Evolutionary conservation across 139 green algal genomes (phyloP), one percentile per base, ranked within the genome.

Genomic region (Closterium sp.): DNA sequence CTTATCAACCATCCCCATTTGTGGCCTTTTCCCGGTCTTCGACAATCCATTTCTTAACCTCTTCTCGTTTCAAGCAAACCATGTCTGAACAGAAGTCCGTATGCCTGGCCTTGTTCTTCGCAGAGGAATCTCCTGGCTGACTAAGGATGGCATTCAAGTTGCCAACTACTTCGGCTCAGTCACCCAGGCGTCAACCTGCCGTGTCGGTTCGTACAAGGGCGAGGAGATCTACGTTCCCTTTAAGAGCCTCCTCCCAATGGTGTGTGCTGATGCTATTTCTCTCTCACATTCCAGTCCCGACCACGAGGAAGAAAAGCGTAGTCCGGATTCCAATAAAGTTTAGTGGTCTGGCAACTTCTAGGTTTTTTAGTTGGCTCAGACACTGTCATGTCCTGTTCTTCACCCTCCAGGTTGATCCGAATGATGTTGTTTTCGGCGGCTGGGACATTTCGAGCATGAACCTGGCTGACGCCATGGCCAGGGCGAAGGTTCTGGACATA

Each of bases 141-240:
- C 98, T 34, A 99, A 99, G 95, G 97, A 99, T 13, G 98, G 98
- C 22, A 94, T 99, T 29, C 95, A 96, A 42, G 97, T 97, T 94
- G 97, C 98, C 29, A 99, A 99, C 96, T 99, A 99, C 95, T 99
- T 95, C 90, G 98, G 98, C 50, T 98, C 95, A 9, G 94, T 99
- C 2, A 99, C 98, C 1, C 98, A 99, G 94, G 97, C 97, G 9
- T 92, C 97, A 32, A 99, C 98, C 9, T 97, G 97, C 92, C 97
- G 98, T 38, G 91, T 99, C 13, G 98, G 98, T 79, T 97, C 98
- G 90, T 98, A 96, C 92, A 97, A 98, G 85, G 98, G 98, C 84
- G 98, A 99, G 95, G 98, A 99, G 94, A 96, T 98, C 3, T 96
- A 97, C 86, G 95, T 96, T 7, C 98, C 98, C 79, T 99, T 99